Base-by-base conservation (phyloP, 306 rosid species). In the Ormosia semicastrata region DNA sequence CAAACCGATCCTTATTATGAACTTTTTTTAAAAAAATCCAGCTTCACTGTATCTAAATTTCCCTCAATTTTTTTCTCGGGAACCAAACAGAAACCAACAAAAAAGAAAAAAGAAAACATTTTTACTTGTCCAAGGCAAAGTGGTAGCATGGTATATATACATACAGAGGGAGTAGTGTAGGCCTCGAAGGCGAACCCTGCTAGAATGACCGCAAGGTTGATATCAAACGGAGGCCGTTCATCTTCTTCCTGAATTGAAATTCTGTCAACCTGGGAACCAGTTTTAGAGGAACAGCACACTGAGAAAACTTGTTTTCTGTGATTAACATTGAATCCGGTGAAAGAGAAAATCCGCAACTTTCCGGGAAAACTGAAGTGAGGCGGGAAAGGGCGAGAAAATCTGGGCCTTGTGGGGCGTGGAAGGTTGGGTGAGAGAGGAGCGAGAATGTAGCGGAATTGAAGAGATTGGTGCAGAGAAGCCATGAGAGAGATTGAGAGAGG, bases 111-210 rank as follows among this genome's bases (percentile, higher is more conserved):
- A 52, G 4, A 32, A 71, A 24, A 78, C 2, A 7, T 2, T 12
- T n/a, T 33, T 2, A 67, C 5, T 5, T 66, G 46, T 46, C 6
- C 50, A 11, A 2, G 4, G 13, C 33, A 64, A 57, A 2, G 72
- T 41, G 57, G 32, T 18, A 13, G 44, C 34, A 57, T 44, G n/a
- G 15, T 4, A 14, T 41, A 43, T 58, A 33, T 11, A 66, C 74
- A 75, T 87, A 95, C 98, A 14, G 97, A 87, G 3, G 98, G 98
- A 57, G 81, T 90, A 41, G 93, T 41, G 72, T 95, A 93, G 47
- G 98, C 95, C 78, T 95, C 98, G 74, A 95, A 95, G 1, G 98
- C 95, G 67, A 93, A 95, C 4, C 98, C 98, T 1, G 98, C 98
- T 0, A 95, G 92, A 87, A 95, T 84, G 12, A 95, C 98, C 0